Evolutionary conservation across 176 grass and related monocot genomes (phyloP).

Genomic region (Zizania latifolia): DNA sequence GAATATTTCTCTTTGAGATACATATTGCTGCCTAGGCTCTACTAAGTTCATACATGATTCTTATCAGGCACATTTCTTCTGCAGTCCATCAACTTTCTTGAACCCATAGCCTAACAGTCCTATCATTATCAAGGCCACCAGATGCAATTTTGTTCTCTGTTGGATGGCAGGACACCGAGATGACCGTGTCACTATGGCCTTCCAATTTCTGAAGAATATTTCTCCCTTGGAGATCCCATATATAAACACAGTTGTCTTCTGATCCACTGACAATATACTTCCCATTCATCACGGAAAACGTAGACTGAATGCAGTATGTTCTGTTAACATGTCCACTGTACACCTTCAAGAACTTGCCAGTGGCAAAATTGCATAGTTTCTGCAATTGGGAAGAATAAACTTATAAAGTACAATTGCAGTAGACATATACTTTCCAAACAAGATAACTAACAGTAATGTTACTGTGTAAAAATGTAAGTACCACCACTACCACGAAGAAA

Average conservation of each 20-base stretch:
- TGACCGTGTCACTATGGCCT: slow-evolving; percentile 73
- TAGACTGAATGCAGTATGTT: slow-evolving; percentile 70
- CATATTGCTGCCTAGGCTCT: not conserved
- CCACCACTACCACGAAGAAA: not conserved
- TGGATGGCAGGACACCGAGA: slow-evolving; percentile 70
- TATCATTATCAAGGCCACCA: too few relatives aligned
- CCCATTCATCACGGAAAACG: slow-evolving; percentile 68
- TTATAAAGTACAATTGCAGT: too few relatives aligned
- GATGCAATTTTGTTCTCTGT: too few relatives aligned
- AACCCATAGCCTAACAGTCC: slow-evolving; percentile 68
- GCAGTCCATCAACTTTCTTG: slow-evolving; percentile 45
- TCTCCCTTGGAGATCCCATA: slow-evolving; percentile 92
- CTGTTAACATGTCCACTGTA: too few relatives aligned
- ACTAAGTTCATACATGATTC: not conserved
- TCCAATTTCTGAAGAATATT: slow-evolving; percentile 84
- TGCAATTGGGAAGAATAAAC: too few relatives aligned
- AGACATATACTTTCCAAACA: not conserved
- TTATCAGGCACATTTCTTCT: not conserved
- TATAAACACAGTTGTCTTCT: slow-evolving; percentile 68
- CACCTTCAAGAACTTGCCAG: too few relatives aligned
- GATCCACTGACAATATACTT: slow-evolving; percentile 93
- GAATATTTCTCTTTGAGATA: not conserved
- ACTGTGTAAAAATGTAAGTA: slow-evolving; percentile 17
- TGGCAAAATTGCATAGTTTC: too few relatives aligned
- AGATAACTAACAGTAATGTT: not conserved